Percentiles rank a stretch among this genome's conserved stretches.
phyloP scores from a whole-genome alignment of 108 stramenopile species.

The Pseudonitzschia multiseries region DNA sequence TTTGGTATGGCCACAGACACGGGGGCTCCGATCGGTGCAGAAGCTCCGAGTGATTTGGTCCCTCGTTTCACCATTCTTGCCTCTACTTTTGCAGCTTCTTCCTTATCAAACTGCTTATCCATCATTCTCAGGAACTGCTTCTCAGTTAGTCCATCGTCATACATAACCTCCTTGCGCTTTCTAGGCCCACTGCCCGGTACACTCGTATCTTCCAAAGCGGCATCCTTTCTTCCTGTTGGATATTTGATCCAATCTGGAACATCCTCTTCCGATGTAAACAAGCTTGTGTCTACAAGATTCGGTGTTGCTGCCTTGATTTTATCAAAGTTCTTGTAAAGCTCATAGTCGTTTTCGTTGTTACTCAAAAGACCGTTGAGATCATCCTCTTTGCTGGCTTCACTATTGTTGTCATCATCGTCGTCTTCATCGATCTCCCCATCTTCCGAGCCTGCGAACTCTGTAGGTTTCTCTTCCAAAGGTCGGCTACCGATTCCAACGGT shows the following conservation, averaged over 20 bases:
- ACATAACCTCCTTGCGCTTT: conserved; percentile 77
- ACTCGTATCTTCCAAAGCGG: conserved; percentile 8
- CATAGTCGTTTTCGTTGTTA: conserved; percentile 87
- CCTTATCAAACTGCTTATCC: conserved; percentile 73
- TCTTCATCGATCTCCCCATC: conserved; percentile 56
- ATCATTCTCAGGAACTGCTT: conserved; percentile 88
- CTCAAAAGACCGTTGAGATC: conserved; percentile 88
- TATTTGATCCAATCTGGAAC: conserved; percentile 84
- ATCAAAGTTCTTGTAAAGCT: conserved; percentile 85
- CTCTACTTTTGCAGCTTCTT: conserved; percentile 43
- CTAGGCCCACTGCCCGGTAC: conserved; percentile 32
- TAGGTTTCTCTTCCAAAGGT: conserved; percentile 14
- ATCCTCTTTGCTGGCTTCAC: conserved; percentile 49
- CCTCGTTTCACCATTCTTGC: conserved; percentile 35
- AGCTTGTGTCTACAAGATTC: conserved; percentile 14
- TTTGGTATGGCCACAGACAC: conserved; percentile 22
- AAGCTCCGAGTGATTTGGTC: conserved; percentile 42
- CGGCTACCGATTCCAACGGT: conserved; percentile 21
- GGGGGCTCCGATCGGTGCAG: conserved; percentile 40
- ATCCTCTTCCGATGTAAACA: conserved; percentile 60
- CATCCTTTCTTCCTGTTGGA: conserved; percentile 42
- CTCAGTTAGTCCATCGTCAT: conserved; percentile 94
- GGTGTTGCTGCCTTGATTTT: conserved; percentile 27
- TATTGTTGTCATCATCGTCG: conserved; percentile 55
- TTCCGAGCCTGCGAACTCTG: conserved; percentile 25